A percentile compares a stretch with the other conserved stretches of the same genome.
phyloP scores from a whole-genome alignment of 306 rosid genomes.

The Begonia loranthoides region DNA sequence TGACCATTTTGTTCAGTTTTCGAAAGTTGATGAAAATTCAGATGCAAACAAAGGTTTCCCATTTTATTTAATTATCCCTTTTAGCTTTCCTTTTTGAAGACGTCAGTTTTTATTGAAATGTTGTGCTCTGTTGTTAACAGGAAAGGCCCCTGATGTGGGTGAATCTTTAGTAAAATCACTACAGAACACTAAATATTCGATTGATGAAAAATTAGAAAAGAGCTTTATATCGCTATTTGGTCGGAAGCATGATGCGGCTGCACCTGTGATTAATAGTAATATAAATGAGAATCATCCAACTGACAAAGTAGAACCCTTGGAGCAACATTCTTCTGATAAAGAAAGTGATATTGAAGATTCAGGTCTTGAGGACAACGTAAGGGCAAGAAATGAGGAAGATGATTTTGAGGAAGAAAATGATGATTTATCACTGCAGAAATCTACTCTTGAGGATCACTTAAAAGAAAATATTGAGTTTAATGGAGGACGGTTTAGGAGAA shows the following conservation, averaged over 20 bases:
- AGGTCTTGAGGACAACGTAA: constrained; percentile 11
- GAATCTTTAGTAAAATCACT: constrained; percentile 70
- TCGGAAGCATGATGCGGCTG: constrained; percentile 21
- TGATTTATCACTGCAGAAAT: constrained; percentile 16
- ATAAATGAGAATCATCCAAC: constrained; percentile 14
- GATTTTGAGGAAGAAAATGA: constrained; percentile 24
- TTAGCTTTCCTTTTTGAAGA: constrained; percentile 2
- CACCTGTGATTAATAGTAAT: constrained; percentile 22
- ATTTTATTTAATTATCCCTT: constrained; percentile 4
- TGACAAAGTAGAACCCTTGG: constrained; percentile 15
- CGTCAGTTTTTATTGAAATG: constrained; percentile 8
- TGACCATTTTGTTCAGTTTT: constrained; percentile 75
- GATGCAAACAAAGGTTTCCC: constrained; percentile 39
- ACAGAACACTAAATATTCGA: constrained; percentile 61
- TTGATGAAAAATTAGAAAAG: constrained; percentile 72
- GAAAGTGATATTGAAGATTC: constrained; percentile 26
- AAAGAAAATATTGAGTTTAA: constrained; percentile 60
- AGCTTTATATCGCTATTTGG: constrained; percentile 45
- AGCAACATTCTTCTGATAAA: constrained; percentile 21
- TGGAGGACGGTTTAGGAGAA: constrained; percentile 70
- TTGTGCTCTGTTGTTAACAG: constrained; percentile 27
- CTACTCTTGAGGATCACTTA: constrained; percentile 19
- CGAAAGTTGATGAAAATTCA: constrained; percentile 40
- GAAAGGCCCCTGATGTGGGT: constrained; percentile 61
- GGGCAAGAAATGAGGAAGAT: constrained; percentile 9